Percentiles rank a stretch among this genome's conserved stretches.
These are phyloP conservation scores for Candida mesenterica DNA, from an alignment of 1,139 yeast genomes.

Conservation along the genomic window DNA sequence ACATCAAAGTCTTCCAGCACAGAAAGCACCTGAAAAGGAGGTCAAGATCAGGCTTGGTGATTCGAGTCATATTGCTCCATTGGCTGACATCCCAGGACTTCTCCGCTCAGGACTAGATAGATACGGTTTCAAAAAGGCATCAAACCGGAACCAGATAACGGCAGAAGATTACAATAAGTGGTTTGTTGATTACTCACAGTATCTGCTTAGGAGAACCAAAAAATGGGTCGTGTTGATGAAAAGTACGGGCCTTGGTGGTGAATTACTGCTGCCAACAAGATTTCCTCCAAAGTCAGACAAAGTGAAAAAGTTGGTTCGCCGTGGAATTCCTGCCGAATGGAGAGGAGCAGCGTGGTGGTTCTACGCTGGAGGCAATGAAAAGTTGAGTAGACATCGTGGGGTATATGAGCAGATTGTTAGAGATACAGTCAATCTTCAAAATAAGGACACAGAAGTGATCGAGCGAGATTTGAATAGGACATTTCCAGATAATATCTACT, in stretches of 20 bases:
- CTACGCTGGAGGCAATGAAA: constrained; percentile 89
- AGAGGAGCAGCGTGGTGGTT: constrained; percentile 96
- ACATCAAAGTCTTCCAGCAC: background rate
- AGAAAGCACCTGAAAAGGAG: background rate
- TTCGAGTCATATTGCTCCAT: background rate
- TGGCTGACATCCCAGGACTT: constrained; percentile 9
- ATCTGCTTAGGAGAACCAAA: constrained; percentile 58
- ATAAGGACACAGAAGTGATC: constrained; percentile 83
- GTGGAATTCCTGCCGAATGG: constrained; percentile 97
- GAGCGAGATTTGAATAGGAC: constrained; percentile 92
- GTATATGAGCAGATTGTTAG: constrained; percentile 66
- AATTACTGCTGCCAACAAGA: constrained; percentile 33
- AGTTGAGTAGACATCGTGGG: constrained; percentile 64
- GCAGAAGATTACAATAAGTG: constrained; percentile 65
- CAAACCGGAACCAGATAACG: constrained; percentile 44
- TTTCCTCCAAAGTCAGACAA: constrained; percentile 87
- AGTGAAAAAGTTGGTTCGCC: constrained; percentile 75
- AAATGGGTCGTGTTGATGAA: constrained; percentile 74
- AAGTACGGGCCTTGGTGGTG: constrained; percentile 60
- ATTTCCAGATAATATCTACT: constrained; percentile 87
- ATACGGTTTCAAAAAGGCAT: constrained; percentile 79
- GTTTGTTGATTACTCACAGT: constrained; percentile 68
- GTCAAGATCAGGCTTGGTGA: background rate
- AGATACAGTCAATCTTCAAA: constrained; percentile 50
- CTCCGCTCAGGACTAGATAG: constrained; percentile 56